A percentile compares a stretch with the other conserved stretches of the same genome.
phyloP scores from a whole-genome alignment of 306 rosid species.

The Rosa rugosa region DNA sequence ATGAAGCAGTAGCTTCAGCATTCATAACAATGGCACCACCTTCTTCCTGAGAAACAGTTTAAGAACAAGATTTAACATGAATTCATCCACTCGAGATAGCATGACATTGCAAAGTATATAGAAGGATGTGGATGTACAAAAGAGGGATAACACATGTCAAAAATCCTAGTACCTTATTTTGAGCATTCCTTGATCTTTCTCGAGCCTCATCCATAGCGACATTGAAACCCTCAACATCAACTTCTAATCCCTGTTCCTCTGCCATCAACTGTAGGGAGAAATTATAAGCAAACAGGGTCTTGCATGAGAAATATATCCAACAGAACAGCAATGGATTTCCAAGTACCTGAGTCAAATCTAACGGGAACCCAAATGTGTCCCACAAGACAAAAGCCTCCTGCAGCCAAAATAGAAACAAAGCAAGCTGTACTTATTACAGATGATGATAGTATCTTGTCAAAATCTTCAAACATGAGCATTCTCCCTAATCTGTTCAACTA shows the following conservation, averaged over 20 bases:
- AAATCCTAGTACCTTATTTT: constrained; percentile 57
- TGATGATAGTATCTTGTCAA: background rate
- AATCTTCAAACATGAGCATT: background rate
- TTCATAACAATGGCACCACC: constrained; percentile 89
- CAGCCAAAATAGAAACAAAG: constrained; percentile 31
- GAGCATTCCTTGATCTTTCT: constrained; percentile 92
- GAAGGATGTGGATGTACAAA: constrained; percentile 7
- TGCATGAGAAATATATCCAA: background rate
- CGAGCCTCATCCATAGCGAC: constrained; percentile 89
- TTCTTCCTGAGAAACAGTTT: constrained; percentile 64
- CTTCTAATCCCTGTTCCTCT: constrained; percentile 79
- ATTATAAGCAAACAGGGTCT: constrained; percentile 17
- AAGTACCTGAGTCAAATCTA: constrained; percentile 94
- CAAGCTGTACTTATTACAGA: background rate
- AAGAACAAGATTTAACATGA: background rate
- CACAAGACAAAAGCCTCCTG: constrained; percentile 96
- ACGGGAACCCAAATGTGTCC: constrained; percentile 95
- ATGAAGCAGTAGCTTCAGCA: constrained; percentile 86
- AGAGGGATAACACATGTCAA: constrained; percentile 23
- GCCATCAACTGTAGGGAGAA: constrained; percentile 80
- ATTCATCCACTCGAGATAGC: background rate
- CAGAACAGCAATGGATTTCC: constrained; percentile 17
- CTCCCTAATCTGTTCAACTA: background rate
- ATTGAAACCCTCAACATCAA: constrained; percentile 77
- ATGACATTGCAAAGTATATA: background rate